phyloP scores from a whole-genome alignment of 179 eudicot species.

The Pouteria campechiana region DNA sequence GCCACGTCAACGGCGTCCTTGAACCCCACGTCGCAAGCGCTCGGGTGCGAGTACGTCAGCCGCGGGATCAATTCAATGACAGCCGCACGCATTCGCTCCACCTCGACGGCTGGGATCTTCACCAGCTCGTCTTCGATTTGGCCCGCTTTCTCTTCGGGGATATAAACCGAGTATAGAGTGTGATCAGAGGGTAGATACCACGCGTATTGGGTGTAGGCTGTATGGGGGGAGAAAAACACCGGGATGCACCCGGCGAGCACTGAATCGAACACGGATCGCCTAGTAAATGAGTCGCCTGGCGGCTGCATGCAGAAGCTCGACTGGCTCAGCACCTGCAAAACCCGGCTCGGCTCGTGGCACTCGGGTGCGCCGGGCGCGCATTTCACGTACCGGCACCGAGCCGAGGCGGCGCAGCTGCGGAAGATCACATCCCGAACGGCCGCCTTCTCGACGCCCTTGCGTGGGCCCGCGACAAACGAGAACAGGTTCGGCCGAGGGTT shows the following conservation, averaged over 20 bases:
- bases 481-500: conserved; percentile 24
- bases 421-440: conserved; percentile 47
- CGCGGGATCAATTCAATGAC: conserved; percentile 53
- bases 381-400: conserved; percentile 35
- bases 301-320: conserved; percentile 68
- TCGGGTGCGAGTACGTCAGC: conserved; percentile 55
- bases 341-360: conserved; percentile 35
- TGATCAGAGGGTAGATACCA: conserved; percentile 67
- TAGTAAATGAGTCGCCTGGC: conserved; percentile 66
- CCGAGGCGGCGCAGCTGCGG: conserved; percentile 26
- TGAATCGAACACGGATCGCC: conserved; percentile 59
- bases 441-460: conserved; percentile 31
- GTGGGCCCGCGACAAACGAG: conserved; percentile 56
- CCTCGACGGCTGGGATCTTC: conserved; percentile 15
- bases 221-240: conserved; percentile 60
- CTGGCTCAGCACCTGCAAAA: conserved; percentile 46
- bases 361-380: conserved; percentile 24
- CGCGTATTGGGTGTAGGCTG: conserved; percentile 54
- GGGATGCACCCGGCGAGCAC: conserved; percentile 69
- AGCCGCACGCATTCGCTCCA: conserved; percentile 38
- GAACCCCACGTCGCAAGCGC: neutral
- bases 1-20: conserved; percentile 1
- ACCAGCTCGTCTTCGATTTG: conserved; percentile 28
- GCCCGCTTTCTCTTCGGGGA: conserved; percentile 27
- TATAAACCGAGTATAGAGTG: conserved; percentile 43